Conservation (phyloP, 768 basidiomycete species). For the Wakefieldia striispora region DNA sequence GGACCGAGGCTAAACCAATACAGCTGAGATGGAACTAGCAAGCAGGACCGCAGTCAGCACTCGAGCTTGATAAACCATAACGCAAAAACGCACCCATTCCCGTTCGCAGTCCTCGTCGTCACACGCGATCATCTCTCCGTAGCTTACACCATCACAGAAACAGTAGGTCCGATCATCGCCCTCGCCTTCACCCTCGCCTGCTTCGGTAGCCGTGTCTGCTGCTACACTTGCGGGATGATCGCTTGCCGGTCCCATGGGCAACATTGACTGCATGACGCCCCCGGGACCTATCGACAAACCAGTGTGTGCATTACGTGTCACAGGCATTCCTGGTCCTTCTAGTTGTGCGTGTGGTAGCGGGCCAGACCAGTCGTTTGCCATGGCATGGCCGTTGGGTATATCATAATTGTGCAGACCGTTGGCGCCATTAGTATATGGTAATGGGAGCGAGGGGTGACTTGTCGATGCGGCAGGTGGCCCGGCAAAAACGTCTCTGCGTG, state of each 20-base stretch:
- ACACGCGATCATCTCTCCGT: slow-evolving; percentile 95
- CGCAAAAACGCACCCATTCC: slow-evolving; percentile 75
- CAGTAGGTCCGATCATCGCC: slow-evolving; percentile 72
- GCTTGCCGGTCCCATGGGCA: slow-evolving; percentile 27
- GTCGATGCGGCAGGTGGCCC: slow-evolving; percentile 49
- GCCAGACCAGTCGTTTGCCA: slow-evolving; percentile 47
- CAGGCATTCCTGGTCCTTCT: slow-evolving; percentile 79
- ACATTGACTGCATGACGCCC: slow-evolving; percentile 21
- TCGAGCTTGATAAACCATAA: slow-evolving; percentile 1
- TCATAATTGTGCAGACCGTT: slow-evolving; percentile 43
- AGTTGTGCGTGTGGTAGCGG: slow-evolving; percentile 53
- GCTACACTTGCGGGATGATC: slow-evolving; percentile 37
- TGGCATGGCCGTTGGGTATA: slow-evolving; percentile 33
- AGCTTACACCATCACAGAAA: slow-evolving; percentile 79
- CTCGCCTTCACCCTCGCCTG: slow-evolving; percentile 51
- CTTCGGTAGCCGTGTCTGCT: slow-evolving; percentile 43
- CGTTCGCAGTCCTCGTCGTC: slow-evolving; percentile 75
- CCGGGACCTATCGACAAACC: slow-evolving; percentile 25
- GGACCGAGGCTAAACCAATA: slow-evolving; percentile 62
- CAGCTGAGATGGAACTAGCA: slow-evolving; percentile 80
- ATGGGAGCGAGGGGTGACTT: slow-evolving; percentile 54
- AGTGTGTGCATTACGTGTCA: slow-evolving; percentile 42
- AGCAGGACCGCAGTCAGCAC: slow-evolving; percentile 10
- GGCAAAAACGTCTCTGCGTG: slow-evolving; percentile 43
- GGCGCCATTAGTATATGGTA: slow-evolving; percentile 36